Conservation (phyloP, 164 flowering plant species). For the Nymphaea thermarum region DNA sequence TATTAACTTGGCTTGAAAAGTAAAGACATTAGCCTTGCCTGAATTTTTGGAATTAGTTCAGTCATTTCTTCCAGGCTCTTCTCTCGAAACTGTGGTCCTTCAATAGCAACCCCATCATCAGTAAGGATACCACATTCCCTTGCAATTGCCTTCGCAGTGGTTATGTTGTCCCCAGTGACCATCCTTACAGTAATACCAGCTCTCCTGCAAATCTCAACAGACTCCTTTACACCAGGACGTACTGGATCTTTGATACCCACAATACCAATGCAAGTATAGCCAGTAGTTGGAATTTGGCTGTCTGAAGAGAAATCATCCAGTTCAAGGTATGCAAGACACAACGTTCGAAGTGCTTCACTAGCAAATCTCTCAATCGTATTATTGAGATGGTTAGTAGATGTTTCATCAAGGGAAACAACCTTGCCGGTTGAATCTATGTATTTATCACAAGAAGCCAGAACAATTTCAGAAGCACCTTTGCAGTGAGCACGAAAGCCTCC, state of each 20-base stretch:
- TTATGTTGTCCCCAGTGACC: slow-evolving; percentile 95
- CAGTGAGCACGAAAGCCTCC: slow-evolving; percentile 63
- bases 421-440: slow-evolving; percentile 44
- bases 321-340: slow-evolving; percentile 83
- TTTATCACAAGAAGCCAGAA: slow-evolving; percentile 76
- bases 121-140: slow-evolving; percentile 96
- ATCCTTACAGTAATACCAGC: slow-evolving; percentile 90
- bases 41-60: slow-evolving; percentile 71
- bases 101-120: slow-evolving; percentile 82
- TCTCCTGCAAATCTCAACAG: slow-evolving; percentile 79
- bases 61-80: slow-evolving; percentile 60
- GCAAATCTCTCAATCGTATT: slow-evolving; percentile 71
- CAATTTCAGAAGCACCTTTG: slow-evolving; percentile 92
- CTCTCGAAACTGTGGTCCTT: slow-evolving; percentile 83
- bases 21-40: slow-evolving; percentile 24
- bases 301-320: slow-evolving; percentile 34
- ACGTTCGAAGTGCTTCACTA: slow-evolving; percentile 82
- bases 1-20: too few relatives aligned
- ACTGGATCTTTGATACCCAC: slow-evolving; percentile 98
- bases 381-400: slow-evolving; percentile 27
- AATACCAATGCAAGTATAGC: slow-evolving; percentile 79
- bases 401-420: slow-evolving; percentile 53
- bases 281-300: slow-evolving; percentile 45
- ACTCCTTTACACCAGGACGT: slow-evolving; percentile 90
- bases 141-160: slow-evolving; percentile 94